Conservation (phyloP, 1,284 basidiomycete species). For the Naganishia albida region DNA sequence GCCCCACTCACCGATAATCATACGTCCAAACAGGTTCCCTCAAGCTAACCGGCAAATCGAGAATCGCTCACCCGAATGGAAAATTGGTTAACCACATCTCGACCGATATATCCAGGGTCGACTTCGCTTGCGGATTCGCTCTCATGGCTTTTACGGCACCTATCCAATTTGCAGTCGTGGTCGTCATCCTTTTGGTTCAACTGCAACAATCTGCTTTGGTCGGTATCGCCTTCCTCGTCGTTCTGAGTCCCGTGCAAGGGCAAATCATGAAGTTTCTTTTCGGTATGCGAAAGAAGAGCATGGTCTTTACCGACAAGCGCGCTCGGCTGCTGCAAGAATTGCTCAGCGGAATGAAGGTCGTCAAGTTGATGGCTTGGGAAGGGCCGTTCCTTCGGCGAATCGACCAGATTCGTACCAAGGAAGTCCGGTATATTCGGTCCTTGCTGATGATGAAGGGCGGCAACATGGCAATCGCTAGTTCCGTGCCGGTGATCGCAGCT, state of each 20-base stretch:
- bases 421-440: conserved; percentile 75
- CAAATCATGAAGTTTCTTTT: conserved; percentile 75
- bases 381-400: conserved; percentile 68
- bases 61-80: conserved; percentile 80
- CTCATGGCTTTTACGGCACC: conserved; percentile 68
- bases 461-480: conserved; percentile 58
- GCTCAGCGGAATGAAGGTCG: conserved; percentile 79
- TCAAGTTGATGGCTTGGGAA: conserved; percentile 70
- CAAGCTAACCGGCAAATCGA: conserved; percentile 73
- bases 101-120: conserved; percentile 78
- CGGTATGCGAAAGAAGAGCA: conserved; percentile 68
- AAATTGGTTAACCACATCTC: conserved; percentile 90
- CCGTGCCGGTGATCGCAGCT: conserved; percentile 74
- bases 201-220: conserved; percentile 59
- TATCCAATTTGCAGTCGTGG: conserved; percentile 54
- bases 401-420: conserved; percentile 68
- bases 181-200: conserved; percentile 55
- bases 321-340: conserved; percentile 62
- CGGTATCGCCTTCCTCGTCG: conserved; percentile 67
- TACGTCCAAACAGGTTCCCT: conserved; percentile 59
- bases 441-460: conserved; percentile 72
- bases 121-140: conserved; percentile 83
- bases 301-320: conserved; percentile 75
- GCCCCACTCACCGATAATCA: background rate
- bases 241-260: conserved; percentile 67